Base-by-base conservation (phyloP, 441 rosid genomes). In the Pelargonium myrrhifolium region DNA sequence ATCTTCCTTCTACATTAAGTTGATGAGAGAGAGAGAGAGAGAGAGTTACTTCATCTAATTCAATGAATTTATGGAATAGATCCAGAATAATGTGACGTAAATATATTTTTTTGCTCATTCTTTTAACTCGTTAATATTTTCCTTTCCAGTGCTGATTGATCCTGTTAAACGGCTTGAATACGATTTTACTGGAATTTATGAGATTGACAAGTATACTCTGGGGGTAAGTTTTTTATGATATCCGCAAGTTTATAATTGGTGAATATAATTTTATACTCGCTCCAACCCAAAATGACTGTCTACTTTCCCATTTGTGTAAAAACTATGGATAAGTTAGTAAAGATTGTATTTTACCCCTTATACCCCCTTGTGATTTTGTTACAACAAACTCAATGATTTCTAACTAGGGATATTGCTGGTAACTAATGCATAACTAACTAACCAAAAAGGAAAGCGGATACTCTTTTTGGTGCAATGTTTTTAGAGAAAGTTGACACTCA, bases 201-300 rank as follows among this genome's bases (percentile, higher is more conserved):
- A 86, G 76, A 81, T 89, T 66, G 86, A 89, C 75, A 86, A 89
- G 75, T 89, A 87, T 78, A 82, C 85, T 66, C 75, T 87, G 73
- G 61, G 84, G 89, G 96, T 89, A 81, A 82, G 93, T 53, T 64
- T 58, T 76, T 31, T 64, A 58, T 66, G 59, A 2, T 67, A 60
- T n/a, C 31, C 14, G 24, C 26, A 22, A 47, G n/a, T 64, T 28
- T 47, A 17, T 58, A 17, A 49, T 51, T 45, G 22, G 58, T 40
- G 55, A 9, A 14, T 47, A 14, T 47, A 15, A 5, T 47, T 9
- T 14, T 47, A 47, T 12, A 24, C 28, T 24, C 28, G 1, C 28
- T 24, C 28, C 2, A 2, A 2, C 28, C 28, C 28, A 24, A 24
- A 24, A 1, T 24, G 28, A 1, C 28, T 24, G 28, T 24, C 28